Base-by-base conservation (phyloP, 768 basidiomycete genomes). In the Mycena amicta region DNA sequence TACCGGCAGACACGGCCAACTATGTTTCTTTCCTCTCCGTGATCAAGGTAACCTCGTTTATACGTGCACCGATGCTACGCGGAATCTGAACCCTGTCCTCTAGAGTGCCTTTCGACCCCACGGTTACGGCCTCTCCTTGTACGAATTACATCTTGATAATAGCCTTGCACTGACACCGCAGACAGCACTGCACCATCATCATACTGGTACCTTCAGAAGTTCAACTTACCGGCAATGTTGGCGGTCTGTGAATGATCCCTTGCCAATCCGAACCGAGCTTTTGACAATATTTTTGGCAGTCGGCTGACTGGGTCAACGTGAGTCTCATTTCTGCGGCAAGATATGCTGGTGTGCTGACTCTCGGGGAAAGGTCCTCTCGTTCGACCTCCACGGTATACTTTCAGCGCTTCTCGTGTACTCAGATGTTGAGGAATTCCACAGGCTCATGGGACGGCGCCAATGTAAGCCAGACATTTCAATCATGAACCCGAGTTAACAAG, bases 271-370 rank as follows among this genome's bases (percentile, higher is more conserved):
- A n/a, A n/a, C n/a, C n/a, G n/a, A n/a, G n/a, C n/a, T n/a, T n/a
- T n/a, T n/a, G n/a, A n/a, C n/a, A n/a, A n/a, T n/a, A 37, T 37
- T 37, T 37, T 8, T 37, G 18, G 33, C 50, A 63, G n/a, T 52
- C 39, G 11, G 60, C 60, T 29, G 67, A 68, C 23, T 68, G 67
- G 67, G 23, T 31, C 8, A 56, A 52, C 20, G 49, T 51, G 30
- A 27, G 23, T 26, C 47, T 52, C 8, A 28, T 20, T 53, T 56
- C 20, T 27, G 4, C 27, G 18, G 5, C 22, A 26, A 30, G 18
- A 11, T 20, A 23, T n/a, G 18, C 23, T 45, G 25, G 18, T 37
- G 18, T 37, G n/a, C 18, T 37, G 33, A 37, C 33, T 8, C 8
- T 18, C 18, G 33, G 18, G 8, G 33, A 37, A 8, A 37, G 33